Evolutionary conservation across 345 rosid species (phyloP).

Genomic region (Gossypium thurberi): DNA sequence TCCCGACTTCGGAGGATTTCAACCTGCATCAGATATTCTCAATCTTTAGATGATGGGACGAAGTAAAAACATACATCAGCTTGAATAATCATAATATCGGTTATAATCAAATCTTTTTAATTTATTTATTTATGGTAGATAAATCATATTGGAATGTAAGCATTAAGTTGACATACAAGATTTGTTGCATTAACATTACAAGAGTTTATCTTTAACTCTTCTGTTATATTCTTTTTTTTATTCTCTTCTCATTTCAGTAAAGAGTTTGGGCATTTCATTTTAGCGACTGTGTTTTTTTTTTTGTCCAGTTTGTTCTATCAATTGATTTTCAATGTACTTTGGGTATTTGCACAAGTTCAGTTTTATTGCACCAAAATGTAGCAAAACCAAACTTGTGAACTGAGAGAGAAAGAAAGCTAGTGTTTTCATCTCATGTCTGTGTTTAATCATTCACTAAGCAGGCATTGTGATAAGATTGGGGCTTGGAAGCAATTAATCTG

Average conservation of each 20-base stretch:
- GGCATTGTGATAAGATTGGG: no score
- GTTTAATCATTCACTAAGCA: no score
- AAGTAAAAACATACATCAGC: constrained; percentile 21
- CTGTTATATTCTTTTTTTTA: background rate
- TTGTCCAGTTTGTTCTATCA: background rate
- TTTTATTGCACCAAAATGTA: no score
- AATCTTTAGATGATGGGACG: constrained; percentile 18
- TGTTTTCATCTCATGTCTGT: no score
- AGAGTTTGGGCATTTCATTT: background rate
- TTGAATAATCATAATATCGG: constrained; percentile 13
- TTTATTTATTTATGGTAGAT: constrained; percentile 20
- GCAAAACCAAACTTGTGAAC: no score
- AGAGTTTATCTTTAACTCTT: constrained; percentile 25
- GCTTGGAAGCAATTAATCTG: no score
- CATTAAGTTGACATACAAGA: constrained; percentile 15
- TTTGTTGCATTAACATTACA: constrained; percentile 18
- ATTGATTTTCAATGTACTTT: background rate
- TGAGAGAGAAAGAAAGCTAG: no score
- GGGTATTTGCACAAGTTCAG: background rate
- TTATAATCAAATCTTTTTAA: constrained; percentile 1
- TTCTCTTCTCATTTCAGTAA: background rate
- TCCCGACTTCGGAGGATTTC: constrained; percentile 15
- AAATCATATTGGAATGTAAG: constrained; percentile 20
- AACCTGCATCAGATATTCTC: constrained; percentile 14
- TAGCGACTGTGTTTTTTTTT: background rate